A percentile compares a stretch with the other conserved stretches of the same genome.
These are phyloP conservation scores for Penicillium coffeae DNA, from an alignment of 495 filamentous ascomycete genomes.

Conservation along the genomic window DNA sequence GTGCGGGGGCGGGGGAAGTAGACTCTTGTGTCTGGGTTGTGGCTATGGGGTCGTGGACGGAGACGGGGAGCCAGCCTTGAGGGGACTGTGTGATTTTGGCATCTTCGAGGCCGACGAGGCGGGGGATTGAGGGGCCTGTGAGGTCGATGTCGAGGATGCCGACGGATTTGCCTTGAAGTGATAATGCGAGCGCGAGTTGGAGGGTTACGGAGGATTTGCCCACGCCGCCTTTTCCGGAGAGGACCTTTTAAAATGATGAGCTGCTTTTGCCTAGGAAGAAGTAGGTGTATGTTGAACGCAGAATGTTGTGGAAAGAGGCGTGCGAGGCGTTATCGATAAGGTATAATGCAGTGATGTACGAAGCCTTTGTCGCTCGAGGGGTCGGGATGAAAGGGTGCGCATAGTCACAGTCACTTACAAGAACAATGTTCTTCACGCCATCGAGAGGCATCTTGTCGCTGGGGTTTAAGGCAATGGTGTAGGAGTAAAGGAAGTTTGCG, in stretches of 20 bases:
- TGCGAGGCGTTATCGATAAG: constrained; percentile 44
- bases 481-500: constrained; percentile 5
- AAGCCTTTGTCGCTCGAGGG: too few relatives aligned
- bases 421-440: constrained; percentile 51
- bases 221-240: constrained; percentile 96
- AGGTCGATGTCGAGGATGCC: constrained; percentile 96
- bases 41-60: constrained; percentile 57
- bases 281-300: too few relatives aligned
- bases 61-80: constrained; percentile 84
- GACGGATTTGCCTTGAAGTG: constrained; percentile 76
- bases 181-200: constrained; percentile 87
- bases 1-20: constrained; percentile 8
- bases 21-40: constrained; percentile 5
- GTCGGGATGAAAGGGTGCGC: not conserved
- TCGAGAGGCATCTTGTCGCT: constrained; percentile 41
- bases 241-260: constrained; percentile 44
- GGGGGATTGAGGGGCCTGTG: constrained; percentile 92
- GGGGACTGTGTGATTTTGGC: constrained; percentile 86
- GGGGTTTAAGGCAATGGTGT: constrained; percentile 1
- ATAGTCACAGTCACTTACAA: constrained; percentile 32
- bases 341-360: not conserved
- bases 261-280: too few relatives aligned
- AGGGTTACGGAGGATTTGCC: constrained; percentile 96
- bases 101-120: constrained; percentile 83
- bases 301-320: not conserved